Evolutionary conservation across 306 rosid species (phyloP), one percentile per base, ranked within the genome.

Genomic region (Glycyrrhiza uralensis): DNA sequence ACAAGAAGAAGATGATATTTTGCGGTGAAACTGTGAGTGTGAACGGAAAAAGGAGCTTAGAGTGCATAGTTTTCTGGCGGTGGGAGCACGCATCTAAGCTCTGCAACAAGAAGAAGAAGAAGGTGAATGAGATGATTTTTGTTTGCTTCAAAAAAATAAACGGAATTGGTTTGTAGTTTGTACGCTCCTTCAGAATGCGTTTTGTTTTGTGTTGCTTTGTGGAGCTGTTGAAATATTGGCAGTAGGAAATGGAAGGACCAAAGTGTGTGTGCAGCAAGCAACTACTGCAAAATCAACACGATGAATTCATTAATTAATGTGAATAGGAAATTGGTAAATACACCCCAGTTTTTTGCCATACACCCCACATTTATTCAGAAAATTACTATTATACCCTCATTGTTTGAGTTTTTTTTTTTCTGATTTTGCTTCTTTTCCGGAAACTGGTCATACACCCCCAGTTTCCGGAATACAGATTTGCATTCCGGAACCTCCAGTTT

Each of bases 21-120:
- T 11, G 49, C n/a, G n/a, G n/a, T n/a, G n/a, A n/a, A n/a, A n/a
- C n/a, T 17, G 1, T 47, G 47, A 22, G 10, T 47, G 49, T 3
- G 58, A 10, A 55, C 58, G 75, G 19, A 66, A n/a, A 1, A n/a
- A 4, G 26, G 23, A 0, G 76, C 76, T 66, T 75, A 79, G 83
- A 30, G 83, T 72, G 70, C 76, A 79, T 57, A 79, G 65, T 17
- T 73, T 66, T 58, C 83, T 79, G n/a, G 10, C 38, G 7, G 51
- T 47, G 55, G 71, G 22, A 42, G 75, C 71, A 23, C 66, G 76
- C 83, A 79, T 79, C 66, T 72, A 66, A 73, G 58, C 61, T 64
- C 52, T 22, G 38, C 22, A 33, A 57, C 10, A 14, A 61, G 7
- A 20, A 15, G 36, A 45, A 33, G 38, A 30, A 42, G 20, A 49